Evolutionary conservation across 176 grass and related monocot species (phyloP), one percentile per base, ranked within the genome.

Genomic region (Triticum timopheevii): DNA sequence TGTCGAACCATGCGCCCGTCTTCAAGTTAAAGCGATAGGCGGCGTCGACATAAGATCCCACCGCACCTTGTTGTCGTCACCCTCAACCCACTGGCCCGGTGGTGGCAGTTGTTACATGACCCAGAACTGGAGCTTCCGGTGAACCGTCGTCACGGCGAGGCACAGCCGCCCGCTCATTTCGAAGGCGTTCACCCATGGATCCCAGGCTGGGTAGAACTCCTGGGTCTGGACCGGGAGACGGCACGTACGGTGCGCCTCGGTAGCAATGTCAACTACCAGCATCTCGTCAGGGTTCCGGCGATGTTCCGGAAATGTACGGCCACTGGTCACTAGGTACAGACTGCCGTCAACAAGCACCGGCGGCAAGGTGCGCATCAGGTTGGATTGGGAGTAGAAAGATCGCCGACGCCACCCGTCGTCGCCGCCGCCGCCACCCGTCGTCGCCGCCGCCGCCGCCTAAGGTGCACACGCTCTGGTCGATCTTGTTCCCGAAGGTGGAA

Each of bases 1-100:
- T 7, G 2, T 79, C 58, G 2, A 79, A 61, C 77, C 77, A 79
- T n/a, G 58, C 22, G 36, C 33, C 39, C 50, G 11, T 23, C 13
- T 1, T 47, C 0, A 47, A 0, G 44, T 47, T 47, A 0, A 49
- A 8, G 50, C 0, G 0, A 0, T n/a, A 7, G 11, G 0, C 0
- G 17, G 0, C 3, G 5, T 56, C 30, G 16, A 23, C 10, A 10
- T 13, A n/a, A 59, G 17, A 9, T 59, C 45, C 75, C 75, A 78
- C 3, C 17, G 12, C 10, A 59, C 1, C 28, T n/a, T 22, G 17
- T 22, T 3, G 9, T 33, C 16, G 25, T 54, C 23, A 0, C 56
- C 49, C 8, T 59, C 28, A 6, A 77, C 17, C 67, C 20, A 34
- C 17, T 70, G 33, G 17, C 38, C 33, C 31, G 31, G 31, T 0